Conservation (phyloP, 1,284 basidiomycete genomes). For the Kwoniella shivajii region DNA sequence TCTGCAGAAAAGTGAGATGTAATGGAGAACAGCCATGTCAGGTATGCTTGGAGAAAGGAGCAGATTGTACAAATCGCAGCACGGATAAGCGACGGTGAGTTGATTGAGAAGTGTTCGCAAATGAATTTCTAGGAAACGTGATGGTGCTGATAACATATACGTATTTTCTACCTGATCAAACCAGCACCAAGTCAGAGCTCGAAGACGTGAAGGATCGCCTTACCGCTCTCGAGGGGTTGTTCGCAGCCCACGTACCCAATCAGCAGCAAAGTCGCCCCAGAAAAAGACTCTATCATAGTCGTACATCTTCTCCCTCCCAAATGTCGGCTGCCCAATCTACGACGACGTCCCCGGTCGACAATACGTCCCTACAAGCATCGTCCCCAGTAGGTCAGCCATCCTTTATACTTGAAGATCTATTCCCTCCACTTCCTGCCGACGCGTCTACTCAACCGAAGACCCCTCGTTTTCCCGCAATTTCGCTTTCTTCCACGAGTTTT, state of each 20-base stretch:
- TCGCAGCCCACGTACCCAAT: no score
- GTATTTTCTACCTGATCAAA: not conserved
- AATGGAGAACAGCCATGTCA: slow-evolving; percentile 17
- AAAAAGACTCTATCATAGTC: no score
- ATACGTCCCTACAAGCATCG: no score
- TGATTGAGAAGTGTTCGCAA: not conserved
- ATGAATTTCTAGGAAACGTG: not conserved
- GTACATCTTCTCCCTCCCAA: no score
- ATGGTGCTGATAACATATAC: no score
- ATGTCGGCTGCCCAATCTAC: no score
- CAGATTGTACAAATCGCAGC: slow-evolving; percentile 20
- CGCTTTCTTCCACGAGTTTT: not conserved
- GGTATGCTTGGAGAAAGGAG: slow-evolving; percentile 12
- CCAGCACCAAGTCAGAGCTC: slow-evolving; percentile 14
- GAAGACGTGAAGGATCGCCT: slow-evolving; percentile 18
- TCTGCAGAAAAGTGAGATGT: slow-evolving; percentile 20
- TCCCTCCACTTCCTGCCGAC: not conserved
- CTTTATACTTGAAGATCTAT: not conserved
- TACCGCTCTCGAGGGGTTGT: slow-evolving; percentile 4
- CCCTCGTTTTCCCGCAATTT: not conserved
- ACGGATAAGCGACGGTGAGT: slow-evolving; percentile 27
- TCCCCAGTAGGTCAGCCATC: no score
- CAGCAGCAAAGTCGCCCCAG: no score
- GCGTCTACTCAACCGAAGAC: not conserved
- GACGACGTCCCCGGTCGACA: no score